Percentiles rank a stretch among this genome's conserved stretches.
These are phyloP conservation scores for Alternaria brassicae DNA, from an alignment of 2,329 filamentous ascomycete species.

Conservation along the genomic window DNA sequence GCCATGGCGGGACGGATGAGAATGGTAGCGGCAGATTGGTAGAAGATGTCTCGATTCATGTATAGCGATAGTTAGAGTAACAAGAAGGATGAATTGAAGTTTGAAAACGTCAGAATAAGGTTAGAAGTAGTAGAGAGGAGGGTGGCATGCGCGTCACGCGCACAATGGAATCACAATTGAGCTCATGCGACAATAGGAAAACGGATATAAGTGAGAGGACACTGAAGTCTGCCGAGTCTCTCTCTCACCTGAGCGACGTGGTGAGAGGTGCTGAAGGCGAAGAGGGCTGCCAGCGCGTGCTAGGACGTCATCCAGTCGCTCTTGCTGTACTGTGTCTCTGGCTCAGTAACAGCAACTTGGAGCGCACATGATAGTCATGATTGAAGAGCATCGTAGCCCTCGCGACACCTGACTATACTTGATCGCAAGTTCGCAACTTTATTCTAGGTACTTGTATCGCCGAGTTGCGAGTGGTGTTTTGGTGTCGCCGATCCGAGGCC, in stretches of 20 bases:
- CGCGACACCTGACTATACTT: background rate
- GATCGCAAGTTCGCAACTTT: background rate
- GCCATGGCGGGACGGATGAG: background rate
- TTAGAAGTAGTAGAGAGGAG: background rate
- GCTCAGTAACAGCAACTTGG: background rate
- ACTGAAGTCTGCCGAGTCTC: background rate
- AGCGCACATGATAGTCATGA: background rate
- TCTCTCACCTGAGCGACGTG: background rate
- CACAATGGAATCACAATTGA: conserved; percentile 4
- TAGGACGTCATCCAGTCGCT: background rate
- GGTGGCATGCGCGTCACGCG: background rate
- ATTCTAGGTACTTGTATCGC: background rate
- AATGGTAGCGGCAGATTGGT: background rate
- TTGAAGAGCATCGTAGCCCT: background rate
- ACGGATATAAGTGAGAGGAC: background rate
- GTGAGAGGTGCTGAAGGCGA: conserved; percentile 15
- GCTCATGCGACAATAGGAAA: background rate
- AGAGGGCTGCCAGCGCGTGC: background rate
- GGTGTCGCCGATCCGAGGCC: background rate
- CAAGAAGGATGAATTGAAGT: background rate
- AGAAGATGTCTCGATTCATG: background rate
- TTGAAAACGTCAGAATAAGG: background rate
- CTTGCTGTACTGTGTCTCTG: background rate
- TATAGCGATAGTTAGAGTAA: background rate
- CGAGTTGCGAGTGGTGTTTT: background rate